phyloP scores from a whole-genome alignment of 2,329 filamentous ascomycete genomes.

The Calonectria pauciramosa region DNA sequence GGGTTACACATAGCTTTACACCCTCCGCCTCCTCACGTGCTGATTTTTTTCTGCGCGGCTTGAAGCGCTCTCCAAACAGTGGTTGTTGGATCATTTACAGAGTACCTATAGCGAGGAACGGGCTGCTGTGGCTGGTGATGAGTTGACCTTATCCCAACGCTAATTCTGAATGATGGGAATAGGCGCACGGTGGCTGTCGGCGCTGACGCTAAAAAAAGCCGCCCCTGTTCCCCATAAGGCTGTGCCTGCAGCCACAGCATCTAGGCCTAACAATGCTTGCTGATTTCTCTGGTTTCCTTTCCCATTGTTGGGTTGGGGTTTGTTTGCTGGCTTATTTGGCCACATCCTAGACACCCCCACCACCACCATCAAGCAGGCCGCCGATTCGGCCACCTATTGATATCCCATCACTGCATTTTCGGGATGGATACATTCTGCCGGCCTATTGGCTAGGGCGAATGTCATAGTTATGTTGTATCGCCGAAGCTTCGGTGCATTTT shows the following conservation, averaged over 20 bases:
- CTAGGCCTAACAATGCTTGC: conserved; percentile 40
- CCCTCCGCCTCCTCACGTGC: conserved; percentile 8
- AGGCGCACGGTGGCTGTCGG: conserved; percentile 19
- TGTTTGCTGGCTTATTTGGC: conserved; percentile 6
- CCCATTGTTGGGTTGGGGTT: conserved; percentile 20
- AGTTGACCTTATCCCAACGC: conserved; percentile 1
- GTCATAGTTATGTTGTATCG: conserved; percentile 14
- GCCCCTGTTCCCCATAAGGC: conserved; percentile 42
- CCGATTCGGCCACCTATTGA: conserved; percentile 11
- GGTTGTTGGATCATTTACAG: background rate
- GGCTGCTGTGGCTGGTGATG: conserved; percentile 3
- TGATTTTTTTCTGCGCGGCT: background rate
- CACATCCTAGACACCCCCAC: background rate
- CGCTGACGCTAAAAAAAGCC: conserved; percentile 37
- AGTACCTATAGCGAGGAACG: background rate
- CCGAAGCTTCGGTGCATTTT: conserved; percentile 27
- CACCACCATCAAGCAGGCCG: conserved; percentile 13
- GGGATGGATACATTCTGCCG: background rate
- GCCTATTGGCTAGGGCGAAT: background rate
- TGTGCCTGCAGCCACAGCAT: conserved; percentile 36
- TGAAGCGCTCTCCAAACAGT: background rate
- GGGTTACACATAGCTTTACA: background rate
- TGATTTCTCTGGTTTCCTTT: conserved; percentile 17
- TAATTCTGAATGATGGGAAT: conserved; percentile 13
- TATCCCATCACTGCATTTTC: conserved; percentile 18